Percentiles rank a stretch among this genome's conserved stretches.
phyloP scores from a whole-genome alignment of 2,329 filamentous ascomycete species.

The Coleophoma crateriformis region DNA sequence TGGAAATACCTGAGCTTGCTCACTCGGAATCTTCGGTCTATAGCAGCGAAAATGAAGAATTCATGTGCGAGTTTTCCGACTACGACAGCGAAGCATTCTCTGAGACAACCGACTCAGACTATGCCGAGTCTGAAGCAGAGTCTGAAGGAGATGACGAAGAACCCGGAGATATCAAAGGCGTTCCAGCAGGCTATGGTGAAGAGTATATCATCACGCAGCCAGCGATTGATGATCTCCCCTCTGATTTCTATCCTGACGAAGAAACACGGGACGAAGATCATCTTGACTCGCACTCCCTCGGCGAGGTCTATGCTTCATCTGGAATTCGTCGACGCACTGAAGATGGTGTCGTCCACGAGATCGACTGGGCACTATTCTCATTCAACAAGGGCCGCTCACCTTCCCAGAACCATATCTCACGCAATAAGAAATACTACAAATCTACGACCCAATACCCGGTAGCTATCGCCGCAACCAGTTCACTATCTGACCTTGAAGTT shows the following conservation, averaged over 20 bases:
- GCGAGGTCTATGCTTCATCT: slow-evolving; percentile 83
- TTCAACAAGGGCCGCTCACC: slow-evolving; percentile 69
- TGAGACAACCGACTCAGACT: slow-evolving; percentile 34
- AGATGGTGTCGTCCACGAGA: slow-evolving; percentile 75
- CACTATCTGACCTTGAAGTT: slow-evolving; percentile 70
- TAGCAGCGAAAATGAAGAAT: slow-evolving; percentile 41
- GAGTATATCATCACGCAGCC: slow-evolving; percentile 85
- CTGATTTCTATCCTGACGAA: slow-evolving; percentile 73
- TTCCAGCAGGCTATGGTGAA: slow-evolving; percentile 69
- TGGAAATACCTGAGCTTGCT: slow-evolving; percentile 30
- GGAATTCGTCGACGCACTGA: slow-evolving; percentile 74
- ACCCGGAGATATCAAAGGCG: slow-evolving; percentile 71
- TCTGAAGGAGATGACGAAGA: slow-evolving; percentile 36
- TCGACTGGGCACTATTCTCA: slow-evolving; percentile 91
- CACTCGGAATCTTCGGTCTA: slow-evolving; percentile 21
- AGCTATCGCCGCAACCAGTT: slow-evolving; percentile 51
- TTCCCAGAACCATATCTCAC: slow-evolving; percentile 61
- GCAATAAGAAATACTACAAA: slow-evolving; percentile 31
- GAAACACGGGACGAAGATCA: slow-evolving; percentile 73
- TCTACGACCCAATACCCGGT: slow-evolving; percentile 41
- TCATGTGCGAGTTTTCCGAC: slow-evolving; percentile 56
- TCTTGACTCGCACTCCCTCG: slow-evolving; percentile 72
- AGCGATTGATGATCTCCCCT: slow-evolving; percentile 80
- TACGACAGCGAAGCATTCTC: slow-evolving; percentile 28
- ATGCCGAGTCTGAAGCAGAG: slow-evolving; percentile 7